Evolutionary conservation across 1,284 basidiomycete genomes (phyloP), one percentile per base, ranked within the genome.

Genomic region (Microbotryum violaceum): DNA sequence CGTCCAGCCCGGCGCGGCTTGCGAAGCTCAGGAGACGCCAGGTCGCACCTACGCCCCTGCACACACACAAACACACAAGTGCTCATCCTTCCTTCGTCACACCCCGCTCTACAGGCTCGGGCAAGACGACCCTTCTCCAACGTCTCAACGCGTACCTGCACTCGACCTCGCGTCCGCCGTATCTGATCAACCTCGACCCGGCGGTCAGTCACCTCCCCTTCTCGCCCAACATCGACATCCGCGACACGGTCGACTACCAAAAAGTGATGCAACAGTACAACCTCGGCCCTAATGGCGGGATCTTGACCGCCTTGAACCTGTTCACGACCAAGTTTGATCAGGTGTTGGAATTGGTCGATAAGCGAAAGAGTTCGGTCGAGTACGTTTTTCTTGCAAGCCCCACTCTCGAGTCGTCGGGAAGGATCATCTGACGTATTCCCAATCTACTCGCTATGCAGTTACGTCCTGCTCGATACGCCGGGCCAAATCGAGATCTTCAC

Each of bases 211-310:
- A 86, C 62, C 81, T 93, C 49, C 90, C 91, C 3, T 99, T 93
- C 74, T 88, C 92, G 63, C 85, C 94, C 31, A 97, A 98, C 74
- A 97, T 98, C 65, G 96, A 99, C 75, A 97, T 99, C 60, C 80
- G 96, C 61, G 96, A 99, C 75, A 98, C 96, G 12, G 85, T 99
- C 55, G 89, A 97, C 76, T 99, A 98, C 76, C 84, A 88, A 68
- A 87, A 97, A 76, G 93, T 99, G 71, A 99, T 99, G 96, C 92
- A 97, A 82, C 92, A 97, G 90, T 98, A 98, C 79, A 96, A 97
- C 74, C 81, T 99, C 57, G 96, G 96, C 5, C 94, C 96, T 0
- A 98, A 98, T 75, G 96, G 96, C 33, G 96, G 91, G 20, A 98
- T 99, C 71, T 77, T 98, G 75, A 99, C 96, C 16, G 89, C 94